These are phyloP conservation scores for Nephelium lappaceum DNA, from an alignment of 345 rosid species.

Conservation along the genomic window DNA sequence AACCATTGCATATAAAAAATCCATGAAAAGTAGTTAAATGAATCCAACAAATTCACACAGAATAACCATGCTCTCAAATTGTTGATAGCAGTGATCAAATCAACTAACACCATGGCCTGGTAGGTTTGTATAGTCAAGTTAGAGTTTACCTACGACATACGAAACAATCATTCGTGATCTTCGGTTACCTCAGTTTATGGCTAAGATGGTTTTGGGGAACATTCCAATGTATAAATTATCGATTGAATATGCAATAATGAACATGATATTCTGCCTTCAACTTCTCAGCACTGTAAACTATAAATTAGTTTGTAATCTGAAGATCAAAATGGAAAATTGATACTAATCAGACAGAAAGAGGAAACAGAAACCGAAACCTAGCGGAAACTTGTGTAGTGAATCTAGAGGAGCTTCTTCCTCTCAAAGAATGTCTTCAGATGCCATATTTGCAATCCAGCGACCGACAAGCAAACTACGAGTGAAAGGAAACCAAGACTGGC, in stretches of 20 bases:
- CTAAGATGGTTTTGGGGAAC: background rate
- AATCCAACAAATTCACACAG: no score
- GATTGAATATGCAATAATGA: background rate
- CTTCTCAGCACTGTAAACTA: background rate
- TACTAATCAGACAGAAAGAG: background rate
- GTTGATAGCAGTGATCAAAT: background rate
- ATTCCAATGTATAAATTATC: background rate
- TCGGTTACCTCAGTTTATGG: no score
- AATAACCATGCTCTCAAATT: background rate
- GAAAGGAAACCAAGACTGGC: slow-evolving; percentile 61
- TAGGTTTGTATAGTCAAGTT: no score
- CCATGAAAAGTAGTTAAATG: background rate
- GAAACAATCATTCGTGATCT: no score
- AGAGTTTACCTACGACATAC: no score
- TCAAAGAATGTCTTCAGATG: slow-evolving; percentile 85
- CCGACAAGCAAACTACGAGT: slow-evolving; percentile 63
- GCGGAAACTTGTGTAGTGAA: background rate
- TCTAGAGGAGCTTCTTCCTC: slow-evolving; percentile 80
- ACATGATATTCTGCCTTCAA: background rate
- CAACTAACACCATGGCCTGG: background rate
- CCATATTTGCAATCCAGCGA: slow-evolving; percentile 80
- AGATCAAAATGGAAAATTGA: background rate
- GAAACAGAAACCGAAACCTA: background rate
- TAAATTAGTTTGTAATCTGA: background rate
- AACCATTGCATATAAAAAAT: no score